Base-by-base conservation (phyloP, 495 filamentous ascomycete species). In the Pyrenula massariospora region DNA sequence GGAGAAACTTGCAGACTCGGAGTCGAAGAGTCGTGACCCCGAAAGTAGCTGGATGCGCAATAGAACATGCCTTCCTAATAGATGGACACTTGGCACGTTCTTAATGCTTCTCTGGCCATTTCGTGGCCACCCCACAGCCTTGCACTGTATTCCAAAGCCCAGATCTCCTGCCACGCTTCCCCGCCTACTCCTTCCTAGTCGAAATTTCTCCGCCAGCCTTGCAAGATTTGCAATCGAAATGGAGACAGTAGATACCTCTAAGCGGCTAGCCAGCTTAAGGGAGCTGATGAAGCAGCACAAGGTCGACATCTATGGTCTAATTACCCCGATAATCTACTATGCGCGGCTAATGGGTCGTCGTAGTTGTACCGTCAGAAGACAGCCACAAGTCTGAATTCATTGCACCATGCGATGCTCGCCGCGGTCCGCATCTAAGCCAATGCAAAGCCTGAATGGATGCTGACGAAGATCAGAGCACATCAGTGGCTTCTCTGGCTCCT, bases 381-480 rank as follows among this genome's bases (percentile, higher is more conserved):
- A 90, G 87, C 69, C 94, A 99, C 67, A 86, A 91, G 63, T 96
- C 91, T 61, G 94, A 99, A 74, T 99, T 97, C 70, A 96, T 96
- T 68, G 94, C 93, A 51, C 84, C 84, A 0, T 93, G 88, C 68
- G 94, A 99, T 75, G 91, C 79, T 59, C 85, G 94, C 56, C 83
- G 94, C 80, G 87, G 84, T 87, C 61, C 75, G 73, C 57, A 57
- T 56, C 24, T 0, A n/a, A n/a, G 22, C 52, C 53, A 5, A 8
- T 42, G 8, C 50, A 20, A 8, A 10, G 8, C 50, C 8, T 10
- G 20, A 48, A 22, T 48, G 52, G 25, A 53, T 57, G 48, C 24
- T 48, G 19, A 57, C 22, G 53, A 12, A 24, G 59, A 54, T 50
- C 59, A 84, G 85, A 84, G 66, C 96, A 87, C 60, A 95, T 97